Conservation (phyloP, 2,329 filamentous ascomycete species). For the Xylariales sp. region DNA sequence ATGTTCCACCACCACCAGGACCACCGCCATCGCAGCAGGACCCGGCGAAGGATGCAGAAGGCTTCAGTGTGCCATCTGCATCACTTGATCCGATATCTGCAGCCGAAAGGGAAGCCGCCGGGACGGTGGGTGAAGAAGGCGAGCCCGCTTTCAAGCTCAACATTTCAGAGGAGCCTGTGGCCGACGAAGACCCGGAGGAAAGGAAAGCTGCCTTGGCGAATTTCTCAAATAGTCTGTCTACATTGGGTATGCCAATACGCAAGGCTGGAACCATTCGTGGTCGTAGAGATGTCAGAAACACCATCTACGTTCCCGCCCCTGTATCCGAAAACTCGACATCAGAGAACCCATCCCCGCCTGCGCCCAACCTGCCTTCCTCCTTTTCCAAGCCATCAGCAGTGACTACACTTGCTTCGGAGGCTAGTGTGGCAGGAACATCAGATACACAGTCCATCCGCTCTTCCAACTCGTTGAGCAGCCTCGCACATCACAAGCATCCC, state of each 20-base stretch:
- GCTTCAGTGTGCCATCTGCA: conserved; percentile 66
- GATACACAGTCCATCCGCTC: conserved; percentile 92
- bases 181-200: conserved; percentile 71
- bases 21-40: conserved; percentile 43
- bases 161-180: conserved; percentile 73
- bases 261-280: conserved; percentile 77
- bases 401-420: conserved; percentile 57
- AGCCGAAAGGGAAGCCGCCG: conserved; percentile 59
- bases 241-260: conserved; percentile 58
- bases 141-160: conserved; percentile 74
- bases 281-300: conserved; percentile 86
- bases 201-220: conserved; percentile 70
- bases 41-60: conserved; percentile 63
- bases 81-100: conserved; percentile 64
- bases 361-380: conserved; percentile 32
- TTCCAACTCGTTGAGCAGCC: conserved; percentile 69
- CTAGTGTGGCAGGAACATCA: conserved; percentile 55
- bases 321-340: conserved; percentile 25
- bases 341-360: conserved; percentile 28
- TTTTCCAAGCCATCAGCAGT: conserved; percentile 42
- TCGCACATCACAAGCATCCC: conserved; percentile 70
- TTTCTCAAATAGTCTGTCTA: conserved; percentile 68
- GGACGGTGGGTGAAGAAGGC: conserved; percentile 44
- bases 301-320: conserved; percentile 66
- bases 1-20: conserved; percentile 47